phyloP scores from a whole-genome alignment of 345 rosid genomes.

The Heritiera fomes region DNA sequence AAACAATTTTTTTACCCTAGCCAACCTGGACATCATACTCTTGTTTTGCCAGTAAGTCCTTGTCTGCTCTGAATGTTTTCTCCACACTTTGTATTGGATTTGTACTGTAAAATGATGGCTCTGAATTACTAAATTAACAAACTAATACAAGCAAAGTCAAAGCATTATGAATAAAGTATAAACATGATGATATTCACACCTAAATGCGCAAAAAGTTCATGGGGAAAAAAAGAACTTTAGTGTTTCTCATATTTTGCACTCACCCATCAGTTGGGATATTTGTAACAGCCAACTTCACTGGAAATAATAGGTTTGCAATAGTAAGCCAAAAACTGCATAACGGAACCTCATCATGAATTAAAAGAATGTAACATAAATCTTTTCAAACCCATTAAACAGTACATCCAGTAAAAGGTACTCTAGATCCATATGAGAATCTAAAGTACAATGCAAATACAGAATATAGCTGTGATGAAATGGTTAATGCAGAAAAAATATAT shows the following conservation, averaged over 20 bases:
- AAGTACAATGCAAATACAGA: background rate
- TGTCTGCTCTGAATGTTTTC: constrained; percentile 70
- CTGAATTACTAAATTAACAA: constrained; percentile 29
- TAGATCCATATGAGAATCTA: background rate
- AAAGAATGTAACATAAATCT: background rate
- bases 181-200: background rate
- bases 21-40: constrained; percentile 85
- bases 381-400: background rate
- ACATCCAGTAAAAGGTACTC: background rate
- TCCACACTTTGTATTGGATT: constrained; percentile 70
- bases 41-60: constrained; percentile 62
- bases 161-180: background rate
- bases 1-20: background rate
- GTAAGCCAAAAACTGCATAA: constrained; percentile 75
- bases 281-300: constrained; percentile 61
- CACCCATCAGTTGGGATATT: constrained; percentile 77
- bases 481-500: background rate
- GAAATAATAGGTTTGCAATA: constrained; percentile 58
- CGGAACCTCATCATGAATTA: constrained; percentile 7
- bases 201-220: background rate
- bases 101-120: constrained; percentile 53
- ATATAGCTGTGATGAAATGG: background rate
- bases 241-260: constrained; percentile 29
- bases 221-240: background rate
- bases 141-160: background rate